A percentile compares a stretch with the other conserved stretches of the same genome.
Conservation (phyloP, 2,329 filamentous ascomycete genomes). For the Samsoniella hepiali region DNA sequence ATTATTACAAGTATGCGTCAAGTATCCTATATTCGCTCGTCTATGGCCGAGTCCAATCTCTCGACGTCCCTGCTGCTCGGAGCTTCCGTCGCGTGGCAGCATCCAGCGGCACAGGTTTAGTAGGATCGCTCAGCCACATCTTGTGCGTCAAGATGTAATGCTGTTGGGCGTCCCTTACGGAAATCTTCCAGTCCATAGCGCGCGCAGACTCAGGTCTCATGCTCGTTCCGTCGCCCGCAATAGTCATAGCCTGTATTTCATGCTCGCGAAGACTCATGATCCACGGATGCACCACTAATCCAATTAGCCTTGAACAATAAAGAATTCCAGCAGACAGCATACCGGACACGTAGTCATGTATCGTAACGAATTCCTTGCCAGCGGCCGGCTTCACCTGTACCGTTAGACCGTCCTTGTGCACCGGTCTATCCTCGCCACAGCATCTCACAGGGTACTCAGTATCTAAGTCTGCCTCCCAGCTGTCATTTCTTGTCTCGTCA, state of each 20-base stretch:
- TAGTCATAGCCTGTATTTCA: conserved; percentile 8
- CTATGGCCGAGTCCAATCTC: no score
- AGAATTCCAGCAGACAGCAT: not conserved
- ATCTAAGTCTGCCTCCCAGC: conserved; percentile 25
- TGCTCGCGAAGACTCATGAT: conserved; percentile 15
- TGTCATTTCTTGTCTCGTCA: conserved; percentile 23
- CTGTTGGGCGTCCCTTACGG: not conserved
- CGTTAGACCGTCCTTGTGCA: conserved; percentile 23
- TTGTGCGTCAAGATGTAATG: conserved; percentile 9
- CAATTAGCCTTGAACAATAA: not conserved
- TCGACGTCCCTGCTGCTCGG: not conserved
- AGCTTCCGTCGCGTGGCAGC: not conserved
- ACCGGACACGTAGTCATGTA: conserved; percentile 25
- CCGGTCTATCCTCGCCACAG: conserved; percentile 27
- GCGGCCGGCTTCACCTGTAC: conserved; percentile 25
- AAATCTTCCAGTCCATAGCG: conserved; percentile 2
- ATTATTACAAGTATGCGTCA: no score
- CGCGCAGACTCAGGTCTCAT: not conserved
- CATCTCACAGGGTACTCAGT: conserved; percentile 26
- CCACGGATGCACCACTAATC: conserved; percentile 17
- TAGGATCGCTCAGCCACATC: conserved; percentile 5
- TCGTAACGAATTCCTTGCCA: conserved; percentile 26
- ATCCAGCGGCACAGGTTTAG: not conserved
- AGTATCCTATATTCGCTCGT: no score
- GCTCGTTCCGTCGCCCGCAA: conserved; percentile 7